Conservation (phyloP, 1,284 basidiomycete genomes). For the Ustilago cynodontis region DNA sequence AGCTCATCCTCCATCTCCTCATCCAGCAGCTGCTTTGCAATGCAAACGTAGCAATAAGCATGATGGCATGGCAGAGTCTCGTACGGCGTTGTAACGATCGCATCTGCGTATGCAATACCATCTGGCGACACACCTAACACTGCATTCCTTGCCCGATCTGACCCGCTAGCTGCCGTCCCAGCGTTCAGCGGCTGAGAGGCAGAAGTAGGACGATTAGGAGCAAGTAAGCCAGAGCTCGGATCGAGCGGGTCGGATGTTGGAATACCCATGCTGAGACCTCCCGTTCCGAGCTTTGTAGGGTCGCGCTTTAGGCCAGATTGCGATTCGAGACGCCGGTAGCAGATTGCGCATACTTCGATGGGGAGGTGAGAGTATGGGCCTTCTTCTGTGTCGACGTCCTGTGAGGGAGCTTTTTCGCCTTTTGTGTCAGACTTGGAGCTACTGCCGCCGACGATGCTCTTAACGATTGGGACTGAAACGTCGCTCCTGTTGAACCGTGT, state of each 20-base stretch:
- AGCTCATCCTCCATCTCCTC: slow-evolving; percentile 66
- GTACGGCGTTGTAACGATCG: slow-evolving; percentile 62
- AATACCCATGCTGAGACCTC: slow-evolving; percentile 54
- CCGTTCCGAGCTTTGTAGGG: slow-evolving; percentile 42
- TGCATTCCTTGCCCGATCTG: slow-evolving; percentile 19
- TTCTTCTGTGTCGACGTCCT: neutral
- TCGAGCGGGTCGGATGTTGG: slow-evolving; percentile 63
- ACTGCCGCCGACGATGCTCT: slow-evolving; percentile 19
- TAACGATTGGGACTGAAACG: slow-evolving; percentile 33
- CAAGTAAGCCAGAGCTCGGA: slow-evolving; percentile 48
- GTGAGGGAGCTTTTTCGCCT: neutral
- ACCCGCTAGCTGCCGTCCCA: neutral
- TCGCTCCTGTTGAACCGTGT: slow-evolving; percentile 28
- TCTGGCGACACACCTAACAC: slow-evolving; percentile 48
- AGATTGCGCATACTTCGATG: slow-evolving; percentile 61
- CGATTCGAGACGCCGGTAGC: slow-evolving; percentile 60
- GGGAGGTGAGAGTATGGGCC: slow-evolving; percentile 62
- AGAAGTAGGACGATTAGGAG: slow-evolving; percentile 33
- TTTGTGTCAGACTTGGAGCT: slow-evolving; percentile 5
- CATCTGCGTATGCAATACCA: slow-evolving; percentile 63
- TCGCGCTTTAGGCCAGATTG: slow-evolving; percentile 48
- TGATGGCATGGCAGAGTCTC: slow-evolving; percentile 62
- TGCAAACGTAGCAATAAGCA: slow-evolving; percentile 68
- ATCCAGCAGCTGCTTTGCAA: slow-evolving; percentile 59
- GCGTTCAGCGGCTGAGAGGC: slow-evolving; percentile 42